Evolutionary conservation across 2,329 filamentous ascomycete genomes (phyloP), one percentile per base, ranked within the genome.

Genomic region (Colletotrichum australisinense): DNA sequence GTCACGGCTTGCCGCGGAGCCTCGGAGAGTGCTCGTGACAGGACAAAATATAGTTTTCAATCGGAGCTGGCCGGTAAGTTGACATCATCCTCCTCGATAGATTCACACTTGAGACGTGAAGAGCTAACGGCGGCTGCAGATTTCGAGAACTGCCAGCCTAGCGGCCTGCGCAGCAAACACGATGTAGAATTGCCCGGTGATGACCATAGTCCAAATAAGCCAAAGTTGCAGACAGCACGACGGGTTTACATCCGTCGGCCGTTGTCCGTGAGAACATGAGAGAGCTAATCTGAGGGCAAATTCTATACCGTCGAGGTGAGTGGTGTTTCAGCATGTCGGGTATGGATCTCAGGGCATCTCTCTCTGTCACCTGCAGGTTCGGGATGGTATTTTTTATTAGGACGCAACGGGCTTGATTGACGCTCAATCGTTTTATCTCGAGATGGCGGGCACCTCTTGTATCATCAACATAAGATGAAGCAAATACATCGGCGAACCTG

Each of bases 201-300:
- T 83, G 81, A 83, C 77, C 66, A 69, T 77, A 75, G 77, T 78
- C 78, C 81, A 80, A 81, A 81, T 70, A 83, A 83, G 81, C 81
- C 81, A 83, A 83, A 83, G 82, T 83, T 83, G 81, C 80, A 83
- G 81, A 76, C 81, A 82, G 78, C 81, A 76, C 79, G 73, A 69
- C 67, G 76, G 75, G 32, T 35, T 42, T 57, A 57, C 26, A 71
- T 63, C 71, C 57, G 28, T 76, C 69, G 71, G 76, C 55, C 73
- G 81, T 82, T 81, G 80, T 81, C 81, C 69, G 76, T 83, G 82
- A 81, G 82, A 83, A 83, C 82, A 73, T 58, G 79, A 82, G 82
- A 83, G 81, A 83, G 81, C 81, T 83, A 79, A 83, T 83, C 82
- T 83, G 82, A 83, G 82, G 81, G 82, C 79, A 70, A 56, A 56